Evolutionary conservation across 805 yeast genomes (phyloP), one percentile per base, ranked within the genome.

Genomic region (Candida alai): DNA sequence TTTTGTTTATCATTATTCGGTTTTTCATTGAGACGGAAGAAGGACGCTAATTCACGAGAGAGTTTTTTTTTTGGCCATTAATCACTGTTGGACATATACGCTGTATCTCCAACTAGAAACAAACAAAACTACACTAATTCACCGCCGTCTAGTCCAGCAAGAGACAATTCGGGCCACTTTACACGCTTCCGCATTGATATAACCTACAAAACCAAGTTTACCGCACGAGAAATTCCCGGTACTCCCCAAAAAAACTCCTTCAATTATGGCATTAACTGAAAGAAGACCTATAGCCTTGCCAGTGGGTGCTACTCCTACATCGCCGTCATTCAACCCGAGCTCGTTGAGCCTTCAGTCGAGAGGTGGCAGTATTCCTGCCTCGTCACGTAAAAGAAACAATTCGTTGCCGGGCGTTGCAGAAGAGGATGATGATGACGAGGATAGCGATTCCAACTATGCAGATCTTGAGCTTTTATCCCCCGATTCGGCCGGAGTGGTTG

Each of bases 201-300:
- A 11, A n/a, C 11, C 24, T 21, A n/a, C n/a, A n/a, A 21, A 11
- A 21, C 24, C n/a, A 21, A 11, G 11, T 21, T 21, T 11, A 21
- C 24, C 11, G n/a, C 24, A n/a, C n/a, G n/a, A n/a, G n/a, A n/a
- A n/a, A n/a, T n/a, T n/a, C n/a, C n/a, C n/a, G n/a, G n/a, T n/a
- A n/a, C n/a, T n/a, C n/a, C n/a, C n/a, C n/a, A n/a, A n/a, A n/a
- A n/a, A n/a, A n/a, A n/a, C n/a, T n/a, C n/a, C n/a, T n/a, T n/a
- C n/a, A n/a, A 29, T 5, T 29, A 77, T 77, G 84, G 84, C 84
- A 37, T 67, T 77, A 60, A 77, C 84, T 41, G 79, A 77, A 52
- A 72, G 80, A 65, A 74, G 81, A 68, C 82, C 82, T 18, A 66
- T 75, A 34, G 74, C 70, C 22, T 62, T 76, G 46, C 74, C 79